These are phyloP conservation scores for Phoma sp. DNA, from an alignment of 2,329 filamentous ascomycete genomes.

Conservation along the genomic window DNA sequence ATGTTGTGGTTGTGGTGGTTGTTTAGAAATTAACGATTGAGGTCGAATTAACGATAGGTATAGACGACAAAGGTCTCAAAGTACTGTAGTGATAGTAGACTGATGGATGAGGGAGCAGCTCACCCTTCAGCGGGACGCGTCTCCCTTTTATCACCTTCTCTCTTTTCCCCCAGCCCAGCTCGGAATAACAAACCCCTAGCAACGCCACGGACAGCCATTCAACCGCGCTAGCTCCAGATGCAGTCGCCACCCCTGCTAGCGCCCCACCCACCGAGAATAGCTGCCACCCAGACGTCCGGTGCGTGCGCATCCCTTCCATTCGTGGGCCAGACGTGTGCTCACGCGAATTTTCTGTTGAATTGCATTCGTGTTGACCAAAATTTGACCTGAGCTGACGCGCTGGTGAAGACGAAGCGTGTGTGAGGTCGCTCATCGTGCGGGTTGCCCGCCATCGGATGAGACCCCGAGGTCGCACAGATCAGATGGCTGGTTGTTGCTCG, in stretches of 20 bases:
- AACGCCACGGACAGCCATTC: conserved; percentile 15
- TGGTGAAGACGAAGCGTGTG: conserved; percentile 10
- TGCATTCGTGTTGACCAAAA: conserved; percentile 11
- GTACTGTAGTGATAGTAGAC: not conserved
- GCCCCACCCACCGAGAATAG: conserved; percentile 18
- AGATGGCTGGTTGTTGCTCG: conserved; percentile 9
- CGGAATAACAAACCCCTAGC: conserved; percentile 15
- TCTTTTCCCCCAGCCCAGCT: conserved; percentile 7
- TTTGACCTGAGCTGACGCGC: conserved; percentile 3
- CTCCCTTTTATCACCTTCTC: not conserved
- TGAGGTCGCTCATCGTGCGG: not conserved
- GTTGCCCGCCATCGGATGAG: not conserved
- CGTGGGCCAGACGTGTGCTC: conserved; percentile 6
- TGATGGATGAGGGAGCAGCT: not conserved
- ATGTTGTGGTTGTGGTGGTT: conserved; percentile 12
- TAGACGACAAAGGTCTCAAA: conserved; percentile 12
- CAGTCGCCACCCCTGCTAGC: not conserved
- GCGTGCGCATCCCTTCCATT: conserved; percentile 16
- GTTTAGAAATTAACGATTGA: conserved; percentile 18
- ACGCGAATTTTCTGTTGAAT: conserved; percentile 16
- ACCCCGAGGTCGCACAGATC: not conserved
- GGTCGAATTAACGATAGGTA: conserved; percentile 5
- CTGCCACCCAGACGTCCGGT: conserved; percentile 6
- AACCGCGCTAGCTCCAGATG: conserved; percentile 7
- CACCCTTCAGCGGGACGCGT: conserved; percentile 6